Conservation (phyloP, 108 stramenopile genomes). For the Nannochloropsis gaditana region DNA sequence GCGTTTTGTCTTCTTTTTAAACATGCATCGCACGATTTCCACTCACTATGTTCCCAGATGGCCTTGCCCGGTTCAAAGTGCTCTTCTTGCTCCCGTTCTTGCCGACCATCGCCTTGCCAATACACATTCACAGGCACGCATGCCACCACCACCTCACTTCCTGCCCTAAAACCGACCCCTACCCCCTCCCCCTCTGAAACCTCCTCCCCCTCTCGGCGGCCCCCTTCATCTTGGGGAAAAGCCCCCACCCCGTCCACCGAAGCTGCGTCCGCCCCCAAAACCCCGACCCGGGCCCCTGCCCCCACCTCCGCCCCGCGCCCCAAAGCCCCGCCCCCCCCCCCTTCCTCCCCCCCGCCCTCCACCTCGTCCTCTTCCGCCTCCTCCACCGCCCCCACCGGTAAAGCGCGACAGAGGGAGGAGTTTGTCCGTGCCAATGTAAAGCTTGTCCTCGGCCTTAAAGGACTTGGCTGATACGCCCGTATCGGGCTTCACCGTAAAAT, state of each 20-base stretch:
- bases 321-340: conserved; percentile 28
- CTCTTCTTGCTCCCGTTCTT: background rate
- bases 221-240: background rate
- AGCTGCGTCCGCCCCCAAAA: background rate
- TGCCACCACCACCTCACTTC: background rate
- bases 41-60: no score
- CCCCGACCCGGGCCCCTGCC: background rate
- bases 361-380: conserved; percentile 29
- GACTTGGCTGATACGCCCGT: conserved; percentile 78
- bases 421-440: conserved; percentile 88
- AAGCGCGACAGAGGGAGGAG: conserved; percentile 81
- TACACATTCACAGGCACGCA: background rate
- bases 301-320: background rate
- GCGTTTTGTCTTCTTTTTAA: no score
- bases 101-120: background rate
- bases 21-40: no score
- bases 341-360: conserved; percentile 35
- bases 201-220: background rate
- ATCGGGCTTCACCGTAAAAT: conserved; percentile 94
- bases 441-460: conserved; percentile 44
- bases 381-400: conserved; percentile 59
- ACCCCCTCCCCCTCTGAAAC: background rate
- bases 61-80: no score
- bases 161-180: background rate
- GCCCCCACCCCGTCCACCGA: background rate